phyloP scores from a whole-genome alignment of 305 asterid genomes.

The Withania somnifera region DNA sequence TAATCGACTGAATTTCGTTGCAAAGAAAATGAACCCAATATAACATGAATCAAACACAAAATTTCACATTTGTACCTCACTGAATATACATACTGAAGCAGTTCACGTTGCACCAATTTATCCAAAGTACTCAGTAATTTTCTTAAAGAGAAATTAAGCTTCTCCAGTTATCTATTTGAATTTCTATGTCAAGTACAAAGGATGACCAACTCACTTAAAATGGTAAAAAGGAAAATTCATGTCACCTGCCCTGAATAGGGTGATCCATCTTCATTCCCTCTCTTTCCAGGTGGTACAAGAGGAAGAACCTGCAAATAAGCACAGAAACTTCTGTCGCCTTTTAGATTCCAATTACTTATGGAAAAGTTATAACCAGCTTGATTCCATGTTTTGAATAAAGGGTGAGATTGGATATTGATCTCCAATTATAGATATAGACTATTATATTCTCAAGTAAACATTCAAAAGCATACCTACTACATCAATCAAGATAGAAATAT shows the following conservation, averaged over 20 bases:
- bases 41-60: background rate
- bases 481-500: background rate
- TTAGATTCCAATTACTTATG: background rate
- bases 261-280: slow-evolving; percentile 82
- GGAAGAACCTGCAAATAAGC: slow-evolving; percentile 77
- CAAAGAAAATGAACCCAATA: background rate
- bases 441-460: background rate
- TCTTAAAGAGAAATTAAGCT: background rate
- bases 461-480: background rate
- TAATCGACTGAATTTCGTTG: background rate
- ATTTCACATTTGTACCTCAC: background rate
- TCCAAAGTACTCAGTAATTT: background rate
- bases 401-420: background rate
- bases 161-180: background rate
- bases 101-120: background rate
- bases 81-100: background rate
- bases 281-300: slow-evolving; percentile 94
- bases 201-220: background rate
- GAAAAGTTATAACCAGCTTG: background rate
- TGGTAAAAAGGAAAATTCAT: background rate
- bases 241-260: slow-evolving; percentile 96
- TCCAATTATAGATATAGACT: background rate
- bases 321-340: background rate
- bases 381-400: background rate
- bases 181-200: background rate